Evolutionary conservation across 2,329 filamentous ascomycete genomes (phyloP).

Genomic region (Penicillium thymicola): DNA sequence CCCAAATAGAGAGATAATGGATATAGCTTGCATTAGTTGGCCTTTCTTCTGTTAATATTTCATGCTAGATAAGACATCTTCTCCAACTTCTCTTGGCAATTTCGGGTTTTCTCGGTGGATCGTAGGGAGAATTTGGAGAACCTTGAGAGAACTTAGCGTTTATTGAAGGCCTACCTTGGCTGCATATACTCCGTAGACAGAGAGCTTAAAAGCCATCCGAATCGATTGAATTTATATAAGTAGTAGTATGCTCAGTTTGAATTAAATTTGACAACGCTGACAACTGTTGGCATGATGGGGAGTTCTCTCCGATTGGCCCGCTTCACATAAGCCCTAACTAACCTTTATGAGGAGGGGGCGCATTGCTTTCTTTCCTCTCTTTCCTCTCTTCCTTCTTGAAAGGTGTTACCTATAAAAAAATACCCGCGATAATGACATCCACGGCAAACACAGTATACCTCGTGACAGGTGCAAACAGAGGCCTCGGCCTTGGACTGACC

Average conservation of each 20-base stretch:
- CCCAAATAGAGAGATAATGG: neutral
- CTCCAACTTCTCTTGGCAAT: neutral
- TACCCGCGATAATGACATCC: neutral
- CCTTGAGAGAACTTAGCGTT: neutral
- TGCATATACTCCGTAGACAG: neutral
- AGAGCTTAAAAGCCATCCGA: neutral
- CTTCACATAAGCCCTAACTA: neutral
- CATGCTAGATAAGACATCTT: neutral
- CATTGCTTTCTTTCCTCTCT: neutral
- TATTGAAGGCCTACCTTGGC: neutral
- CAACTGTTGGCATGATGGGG: neutral
- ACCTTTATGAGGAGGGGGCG: neutral
- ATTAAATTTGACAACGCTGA: neutral
- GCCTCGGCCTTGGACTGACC: constrained; percentile 26
- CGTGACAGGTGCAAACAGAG: constrained; percentile 30
- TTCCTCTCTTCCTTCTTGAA: neutral
- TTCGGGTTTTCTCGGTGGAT: neutral
- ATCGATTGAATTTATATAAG: neutral
- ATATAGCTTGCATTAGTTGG: neutral
- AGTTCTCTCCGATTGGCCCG: neutral
- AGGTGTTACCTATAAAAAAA: neutral
- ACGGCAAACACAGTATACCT: constrained; percentile 26
- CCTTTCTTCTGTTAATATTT: neutral
- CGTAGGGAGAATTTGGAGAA: neutral
- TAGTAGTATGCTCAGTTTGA: neutral